Conservation (phyloP, 257 asterid species). For the Fraxinus excelsior region DNA sequence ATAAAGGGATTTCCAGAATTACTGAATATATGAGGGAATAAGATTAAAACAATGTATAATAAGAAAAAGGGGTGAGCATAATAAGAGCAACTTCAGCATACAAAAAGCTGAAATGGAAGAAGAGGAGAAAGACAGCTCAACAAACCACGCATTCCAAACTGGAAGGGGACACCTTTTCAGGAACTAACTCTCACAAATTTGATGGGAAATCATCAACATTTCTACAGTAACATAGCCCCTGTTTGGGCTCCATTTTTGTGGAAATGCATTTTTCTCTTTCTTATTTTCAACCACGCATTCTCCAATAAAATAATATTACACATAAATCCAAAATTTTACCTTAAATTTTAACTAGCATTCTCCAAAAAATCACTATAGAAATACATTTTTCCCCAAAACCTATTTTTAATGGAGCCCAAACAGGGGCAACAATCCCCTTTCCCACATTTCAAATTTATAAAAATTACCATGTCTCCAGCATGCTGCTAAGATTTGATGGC, state of each 20-base stretch:
- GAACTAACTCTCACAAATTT: slow-evolving; percentile 9
- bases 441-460: background rate
- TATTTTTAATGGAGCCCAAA: too few relatives aligned
- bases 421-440: background rate
- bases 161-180: background rate
- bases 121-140: slow-evolving; percentile 3
- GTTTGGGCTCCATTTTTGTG: too few relatives aligned
- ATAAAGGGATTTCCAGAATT: slow-evolving; percentile 55
- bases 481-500: slow-evolving; percentile 32
- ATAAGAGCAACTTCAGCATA: slow-evolving; percentile 8
- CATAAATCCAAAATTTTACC: too few relatives aligned
- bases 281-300: too few relatives aligned
- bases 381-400: too few relatives aligned
- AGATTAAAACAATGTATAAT: slow-evolving; percentile 5
- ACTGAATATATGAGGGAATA: slow-evolving; percentile 41
- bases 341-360: too few relatives aligned
- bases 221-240: background rate
- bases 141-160: background rate
- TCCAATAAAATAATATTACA: too few relatives aligned
- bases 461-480: slow-evolving; percentile 42
- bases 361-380: too few relatives aligned
- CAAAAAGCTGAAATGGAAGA: slow-evolving; percentile 2
- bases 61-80: slow-evolving; percentile 8
- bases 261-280: too few relatives aligned
- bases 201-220: background rate